Evolutionary conservation across 768 basidiomycete species (phyloP), one percentile per base, ranked within the genome.

Genomic region (Floccularia luteovirens): DNA sequence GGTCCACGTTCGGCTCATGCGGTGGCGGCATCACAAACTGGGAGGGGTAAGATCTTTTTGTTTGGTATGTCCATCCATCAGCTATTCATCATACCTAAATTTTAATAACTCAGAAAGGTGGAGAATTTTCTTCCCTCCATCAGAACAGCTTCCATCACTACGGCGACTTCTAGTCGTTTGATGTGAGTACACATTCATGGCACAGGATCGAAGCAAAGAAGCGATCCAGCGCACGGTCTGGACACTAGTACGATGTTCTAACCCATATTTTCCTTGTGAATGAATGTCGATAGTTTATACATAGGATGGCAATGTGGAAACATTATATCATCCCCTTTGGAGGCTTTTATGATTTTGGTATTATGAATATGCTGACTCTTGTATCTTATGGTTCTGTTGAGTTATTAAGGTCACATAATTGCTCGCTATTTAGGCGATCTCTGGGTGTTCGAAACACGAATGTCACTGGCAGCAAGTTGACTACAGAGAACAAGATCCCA

Each of bases 71-170:
- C 5, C 2, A 7, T 3, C 23, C 38, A 10, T 13, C 36, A 22
- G 16, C n/a, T 19, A 22, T 4, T 23, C 14, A 3, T 31, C 20
- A 12, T 31, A 39, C 20, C 24, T 41, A 11, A 13, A 7, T 16
- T 27, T 17, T 19, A 37, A 10, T 5, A 6, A 17, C 20, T 12
- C 13, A 8, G 32, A 10, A 43, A 82, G 82, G 87, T 20, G 90
- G 91, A 10, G 91, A 93, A 57, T 94, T 86, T 50, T 89, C 88
- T 0, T 86, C 84, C 1, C 56, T 89, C 4, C 70, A 85, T 47
- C 90, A 92, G 56, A 90, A 77, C 24, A 77, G 75, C 0, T 90
- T 92, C 57, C 86, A 90, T 45, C 89, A 92, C 49, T 93, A 90
- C 52, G 75, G 87, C 32, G 88, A 92, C 53, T 81, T 93, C 52